A percentile compares a stretch with the other conserved stretches of the same genome.
Conservation (phyloP, 75 land plant species). For the Cunninghamia lanceolata region DNA sequence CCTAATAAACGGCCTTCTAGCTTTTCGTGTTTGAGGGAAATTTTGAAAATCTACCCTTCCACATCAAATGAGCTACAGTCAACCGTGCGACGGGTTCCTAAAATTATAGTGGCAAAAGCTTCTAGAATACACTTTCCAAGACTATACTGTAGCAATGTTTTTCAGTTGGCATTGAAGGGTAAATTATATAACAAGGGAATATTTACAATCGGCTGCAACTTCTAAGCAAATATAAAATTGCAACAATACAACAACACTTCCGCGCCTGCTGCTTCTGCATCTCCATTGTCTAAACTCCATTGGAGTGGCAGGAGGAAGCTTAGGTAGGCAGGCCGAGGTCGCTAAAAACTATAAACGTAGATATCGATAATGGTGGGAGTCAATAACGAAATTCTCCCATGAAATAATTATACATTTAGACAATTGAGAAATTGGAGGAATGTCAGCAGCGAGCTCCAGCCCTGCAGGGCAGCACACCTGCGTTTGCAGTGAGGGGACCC, state of each 20-base stretch:
- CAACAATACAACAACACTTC: background rate
- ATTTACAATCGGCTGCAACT: background rate
- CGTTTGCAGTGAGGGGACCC: slow-evolving; percentile 36
- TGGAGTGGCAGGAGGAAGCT: background rate
- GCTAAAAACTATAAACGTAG: background rate
- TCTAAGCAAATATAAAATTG: no score
- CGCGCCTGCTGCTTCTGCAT: background rate
- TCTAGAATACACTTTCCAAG: no score
- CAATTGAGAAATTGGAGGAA: background rate
- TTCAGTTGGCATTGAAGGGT: no score
- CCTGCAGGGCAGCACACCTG: slow-evolving; percentile 40
- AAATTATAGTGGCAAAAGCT: no score
- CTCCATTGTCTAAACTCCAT: no score
- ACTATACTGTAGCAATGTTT: no score
- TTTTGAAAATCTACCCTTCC: no score
- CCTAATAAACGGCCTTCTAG: no score
- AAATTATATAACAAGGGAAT: background rate
- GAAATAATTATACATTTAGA: background rate
- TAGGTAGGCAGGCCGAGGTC: background rate
- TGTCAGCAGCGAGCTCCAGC: background rate
- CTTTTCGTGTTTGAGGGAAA: no score
- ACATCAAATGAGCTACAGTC: no score
- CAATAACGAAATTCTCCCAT: background rate
- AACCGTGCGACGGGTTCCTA: no score
- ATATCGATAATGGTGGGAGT: background rate